Percentiles rank a stretch among this genome's conserved stretches.
Conservation (phyloP, 2,329 filamentous ascomycete species). For the Eutypa lata region DNA sequence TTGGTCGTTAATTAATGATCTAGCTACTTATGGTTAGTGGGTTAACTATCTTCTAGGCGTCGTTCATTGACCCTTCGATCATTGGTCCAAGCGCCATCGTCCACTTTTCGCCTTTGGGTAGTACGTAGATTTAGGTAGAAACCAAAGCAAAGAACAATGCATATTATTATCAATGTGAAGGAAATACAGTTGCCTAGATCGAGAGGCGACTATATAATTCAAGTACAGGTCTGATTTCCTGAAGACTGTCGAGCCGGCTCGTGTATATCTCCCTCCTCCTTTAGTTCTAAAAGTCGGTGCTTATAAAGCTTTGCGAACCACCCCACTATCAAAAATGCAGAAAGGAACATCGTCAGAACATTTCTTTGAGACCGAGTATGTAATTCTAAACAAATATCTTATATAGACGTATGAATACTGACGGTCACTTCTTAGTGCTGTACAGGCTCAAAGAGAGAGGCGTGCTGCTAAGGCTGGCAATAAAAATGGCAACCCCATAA, state of each 20-base stretch:
- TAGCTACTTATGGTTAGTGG: not conserved
- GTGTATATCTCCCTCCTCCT: not conserved
- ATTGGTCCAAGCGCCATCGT: not conserved
- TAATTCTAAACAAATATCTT: conserved; percentile 3
- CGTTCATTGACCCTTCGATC: not conserved
- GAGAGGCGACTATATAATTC: not conserved
- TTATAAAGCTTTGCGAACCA: conserved; percentile 2
- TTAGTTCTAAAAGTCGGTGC: not conserved
- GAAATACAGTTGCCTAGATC: not conserved
- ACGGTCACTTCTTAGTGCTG: conserved; percentile 42
- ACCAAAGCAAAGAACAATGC: too few species aligned
- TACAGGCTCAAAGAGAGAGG: conserved; percentile 48
- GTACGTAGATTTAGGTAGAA: too few species aligned
- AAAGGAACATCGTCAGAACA: conserved; percentile 71
- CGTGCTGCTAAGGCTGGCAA: conserved; percentile 72
- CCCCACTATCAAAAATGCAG: conserved; percentile 47
- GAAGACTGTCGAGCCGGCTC: not conserved
- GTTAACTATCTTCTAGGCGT: not conserved
- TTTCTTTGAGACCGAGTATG: conserved; percentile 92
- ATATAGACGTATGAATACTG: conserved; percentile 33
- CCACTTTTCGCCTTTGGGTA: not conserved
- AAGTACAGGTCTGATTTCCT: too few species aligned
- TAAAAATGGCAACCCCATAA: conserved; percentile 76
- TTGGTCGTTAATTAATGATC: not conserved
- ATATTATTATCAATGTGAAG: not conserved